Evolutionary conservation across 352 stramenopile genomes (phyloP), one percentile per base, ranked within the genome.

Genomic region (Globisporangium solare): DNA sequence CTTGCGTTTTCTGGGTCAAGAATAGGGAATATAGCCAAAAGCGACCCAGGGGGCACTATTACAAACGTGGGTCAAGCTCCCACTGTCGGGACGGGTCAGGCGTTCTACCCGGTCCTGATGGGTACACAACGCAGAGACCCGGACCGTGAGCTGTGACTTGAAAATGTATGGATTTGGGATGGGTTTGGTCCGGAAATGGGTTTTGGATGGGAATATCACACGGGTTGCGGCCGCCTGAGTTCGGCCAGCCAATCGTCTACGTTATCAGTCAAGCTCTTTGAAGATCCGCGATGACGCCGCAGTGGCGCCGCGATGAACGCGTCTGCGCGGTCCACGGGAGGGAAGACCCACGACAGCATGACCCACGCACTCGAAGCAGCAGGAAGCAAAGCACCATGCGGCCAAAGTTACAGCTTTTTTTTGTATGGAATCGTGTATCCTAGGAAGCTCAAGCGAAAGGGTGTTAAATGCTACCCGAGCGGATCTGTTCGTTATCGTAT

Each of bases 211-310:
- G 27, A 35, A 10, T 35, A 10, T 10, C 6, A 35, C 7, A 43
- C 18, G 39, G 39, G 39, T 43, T 43, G 41, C 24, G 47, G 13
- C 17, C 39, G 18, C 17, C 27, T 35, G 24, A 15, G 17, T 7
- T 32, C 6, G 51, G 42, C 53, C 41, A 48, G 54, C 54, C 46
- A 61, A 61, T 49, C 18, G 35, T 61, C 54, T 55, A 61, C 40
- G 51, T 58, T 58, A 58, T 58, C 51, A 58, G 51, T 31, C 27
- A 20, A 55, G 24, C 14, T 35, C 32, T 53, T 54, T 61, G 32
- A 61, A 61, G 54, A 61, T 55, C 54, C 54, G 40, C 45, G 54
- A 61, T 61, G 54, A 56, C 54, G 54, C 41, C 42, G 51, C 39
- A 14, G 51, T 35, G 51, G 37, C 35, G 40, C 51, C 20, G 14